Percentiles rank a stretch among this genome's conserved stretches.
Conservation (phyloP, 108 stramenopile species). For the Discostella stelligeroides region DNA sequence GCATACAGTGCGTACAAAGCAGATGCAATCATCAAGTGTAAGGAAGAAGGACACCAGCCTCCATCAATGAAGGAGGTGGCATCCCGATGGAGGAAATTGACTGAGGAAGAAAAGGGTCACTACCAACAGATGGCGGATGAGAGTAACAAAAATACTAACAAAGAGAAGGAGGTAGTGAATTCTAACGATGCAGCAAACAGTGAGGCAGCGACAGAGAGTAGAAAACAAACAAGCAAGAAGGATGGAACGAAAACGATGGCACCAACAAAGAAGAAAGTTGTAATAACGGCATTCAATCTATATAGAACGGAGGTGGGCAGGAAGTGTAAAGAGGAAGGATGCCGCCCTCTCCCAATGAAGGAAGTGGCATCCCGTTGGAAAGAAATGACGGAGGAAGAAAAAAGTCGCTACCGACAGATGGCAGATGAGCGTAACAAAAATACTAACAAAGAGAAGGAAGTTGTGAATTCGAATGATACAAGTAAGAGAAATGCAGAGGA, state of each 20-base stretch:
- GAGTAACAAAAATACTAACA: no score
- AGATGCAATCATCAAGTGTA: not conserved
- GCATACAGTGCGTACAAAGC: not conserved
- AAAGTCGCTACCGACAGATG: constrained; percentile 5
- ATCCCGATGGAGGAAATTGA: not conserved
- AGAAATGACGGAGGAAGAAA: not conserved
- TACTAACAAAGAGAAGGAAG: no score
- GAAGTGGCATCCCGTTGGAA: not conserved
- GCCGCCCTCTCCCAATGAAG: not conserved
- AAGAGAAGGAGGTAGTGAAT: no score
- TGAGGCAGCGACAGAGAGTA: not conserved
- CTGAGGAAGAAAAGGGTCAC: not conserved
- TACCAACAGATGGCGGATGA: constrained; percentile 10
- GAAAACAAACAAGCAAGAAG: not conserved
- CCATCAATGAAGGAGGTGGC: not conserved
- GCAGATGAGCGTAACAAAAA: not conserved
- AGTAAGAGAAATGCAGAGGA: no score
- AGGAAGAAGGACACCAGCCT: no score
- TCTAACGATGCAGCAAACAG: not conserved
- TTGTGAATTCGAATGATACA: no score
- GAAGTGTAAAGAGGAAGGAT: not conserved
- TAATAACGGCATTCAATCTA: not conserved
- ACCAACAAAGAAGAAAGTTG: not conserved
- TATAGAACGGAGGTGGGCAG: not conserved
- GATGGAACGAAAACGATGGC: not conserved